These are phyloP conservation scores for Euphrasia arctica DNA, from an alignment of 305 asterid species.

Conservation along the genomic window DNA sequence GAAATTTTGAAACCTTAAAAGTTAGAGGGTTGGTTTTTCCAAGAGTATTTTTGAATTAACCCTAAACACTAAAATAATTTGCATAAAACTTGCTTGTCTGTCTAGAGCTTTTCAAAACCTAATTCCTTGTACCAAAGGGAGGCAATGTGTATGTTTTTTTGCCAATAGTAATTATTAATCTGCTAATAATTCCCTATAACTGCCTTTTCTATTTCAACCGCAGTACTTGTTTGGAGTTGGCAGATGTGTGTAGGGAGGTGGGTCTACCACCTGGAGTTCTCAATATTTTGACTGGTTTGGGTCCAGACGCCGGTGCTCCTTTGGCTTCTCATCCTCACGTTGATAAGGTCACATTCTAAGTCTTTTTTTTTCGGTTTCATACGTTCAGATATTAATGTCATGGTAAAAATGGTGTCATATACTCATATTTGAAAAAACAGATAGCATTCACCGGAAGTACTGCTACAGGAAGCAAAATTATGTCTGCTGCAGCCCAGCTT, in stretches of 20 bases:
- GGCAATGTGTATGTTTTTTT: not conserved
- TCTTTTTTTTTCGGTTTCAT: not conserved
- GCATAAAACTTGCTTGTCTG: constrained; percentile 8
- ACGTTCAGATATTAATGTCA: constrained; percentile 13
- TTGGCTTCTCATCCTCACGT: constrained; percentile 95
- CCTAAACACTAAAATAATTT: constrained; percentile 12
- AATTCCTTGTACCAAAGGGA: not conserved
- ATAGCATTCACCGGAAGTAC: constrained; percentile 92
- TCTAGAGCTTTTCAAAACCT: constrained; percentile 16
- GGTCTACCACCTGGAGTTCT: constrained; percentile 94
- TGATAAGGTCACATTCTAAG: constrained; percentile 29
- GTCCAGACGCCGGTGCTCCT: constrained; percentile 96
- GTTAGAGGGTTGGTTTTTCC: not conserved
- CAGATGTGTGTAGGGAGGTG: constrained; percentile 78
- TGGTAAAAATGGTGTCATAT: constrained; percentile 20
- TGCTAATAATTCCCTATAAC: constrained; percentile 5
- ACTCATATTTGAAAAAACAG: constrained; percentile 38
- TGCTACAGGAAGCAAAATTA: constrained; percentile 82
- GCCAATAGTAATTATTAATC: not conserved
- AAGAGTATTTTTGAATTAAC: not conserved
- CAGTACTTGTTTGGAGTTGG: constrained; percentile 98
- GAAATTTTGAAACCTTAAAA: not conserved
- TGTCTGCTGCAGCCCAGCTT: constrained; percentile 90
- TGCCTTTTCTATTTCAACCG: constrained; percentile 24
- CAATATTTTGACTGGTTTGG: constrained; percentile 84